Percentiles rank a stretch among this genome's conserved stretches.
Conservation (phyloP, 768 basidiomycete species). For the Lyophyllum shimeji region DNA sequence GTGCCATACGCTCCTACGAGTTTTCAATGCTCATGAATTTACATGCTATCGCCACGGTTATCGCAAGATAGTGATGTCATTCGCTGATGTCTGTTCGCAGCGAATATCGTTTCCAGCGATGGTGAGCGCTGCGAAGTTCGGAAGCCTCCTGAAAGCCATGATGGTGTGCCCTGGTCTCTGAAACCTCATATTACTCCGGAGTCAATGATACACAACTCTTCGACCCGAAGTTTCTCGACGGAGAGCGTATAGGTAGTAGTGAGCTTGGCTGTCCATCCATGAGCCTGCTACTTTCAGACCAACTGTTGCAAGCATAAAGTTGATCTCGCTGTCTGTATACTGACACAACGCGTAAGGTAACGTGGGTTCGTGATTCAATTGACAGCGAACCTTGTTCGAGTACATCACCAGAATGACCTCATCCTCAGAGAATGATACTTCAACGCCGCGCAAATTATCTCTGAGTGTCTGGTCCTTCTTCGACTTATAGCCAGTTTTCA, state of each 20-base stretch:
- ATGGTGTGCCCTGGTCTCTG: too few species aligned
- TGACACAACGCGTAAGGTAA: neutral
- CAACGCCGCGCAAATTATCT: neutral
- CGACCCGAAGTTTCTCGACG: neutral
- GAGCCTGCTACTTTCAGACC: neutral
- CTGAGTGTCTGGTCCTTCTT: neutral
- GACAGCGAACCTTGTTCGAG: constrained; percentile 17
- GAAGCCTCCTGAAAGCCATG: too few species aligned
- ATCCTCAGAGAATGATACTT: neutral
- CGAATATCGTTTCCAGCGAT: too few species aligned
- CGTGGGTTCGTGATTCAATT: neutral
- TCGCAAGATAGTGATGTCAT: too few species aligned
- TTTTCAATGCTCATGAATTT: too few species aligned
- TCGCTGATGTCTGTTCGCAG: too few species aligned
- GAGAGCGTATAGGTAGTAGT: neutral
- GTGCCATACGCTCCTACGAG: too few species aligned
- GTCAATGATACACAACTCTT: neutral
- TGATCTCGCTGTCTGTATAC: neutral
- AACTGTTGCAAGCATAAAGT: neutral
- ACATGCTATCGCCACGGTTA: too few species aligned
- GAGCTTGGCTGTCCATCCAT: neutral
- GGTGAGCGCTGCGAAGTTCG: too few species aligned
- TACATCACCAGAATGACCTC: constrained; percentile 6
- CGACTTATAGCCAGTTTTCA: constrained; percentile 4
- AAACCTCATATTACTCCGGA: neutral